A percentile compares a stretch with the other conserved stretches of the same genome.
Conservation (phyloP, 179 eudicot species). For the Silene vulgaris region DNA sequence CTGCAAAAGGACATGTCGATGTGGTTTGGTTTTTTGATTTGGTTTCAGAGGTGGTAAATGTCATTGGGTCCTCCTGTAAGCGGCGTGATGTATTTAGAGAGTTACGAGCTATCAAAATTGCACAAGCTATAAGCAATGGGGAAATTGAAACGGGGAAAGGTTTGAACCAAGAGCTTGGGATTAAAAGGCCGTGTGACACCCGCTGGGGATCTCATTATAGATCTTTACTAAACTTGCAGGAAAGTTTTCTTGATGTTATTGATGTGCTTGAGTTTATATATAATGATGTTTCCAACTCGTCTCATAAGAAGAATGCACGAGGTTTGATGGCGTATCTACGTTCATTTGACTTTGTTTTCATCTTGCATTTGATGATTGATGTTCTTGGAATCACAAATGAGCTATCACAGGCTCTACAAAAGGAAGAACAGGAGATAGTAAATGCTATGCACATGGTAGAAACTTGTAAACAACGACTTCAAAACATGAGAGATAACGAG, state of each 20-base stretch:
- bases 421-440: constrained; percentile 19
- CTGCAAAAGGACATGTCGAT: constrained; percentile 24
- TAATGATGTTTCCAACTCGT: too few species aligned
- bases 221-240: constrained; percentile 6
- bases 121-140: constrained; percentile 10
- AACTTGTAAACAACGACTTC: not conserved
- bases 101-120: constrained; percentile 10
- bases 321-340: not conserved
- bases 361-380: constrained; percentile 19
- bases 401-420: constrained; percentile 20
- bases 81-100: constrained; percentile 23
- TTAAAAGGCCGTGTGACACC: constrained; percentile 3
- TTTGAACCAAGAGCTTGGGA: constrained; percentile 5
- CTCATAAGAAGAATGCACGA: not conserved
- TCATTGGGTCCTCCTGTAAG: constrained; percentile 32
- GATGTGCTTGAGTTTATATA: constrained; percentile 8
- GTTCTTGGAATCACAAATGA: constrained; percentile 15
- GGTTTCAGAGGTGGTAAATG: constrained; percentile 23
- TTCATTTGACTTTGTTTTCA: constrained; percentile 17
- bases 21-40: not conserved
- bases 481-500: constrained; percentile 15
- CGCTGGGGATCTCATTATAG: constrained; percentile 24
- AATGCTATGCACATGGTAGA: constrained; percentile 20
- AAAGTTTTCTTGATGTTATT: not conserved
- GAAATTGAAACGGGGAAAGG: not conserved